Conservation (phyloP, 495 filamentous ascomycete genomes). For the Hyaloscypha hepaticicola region DNA sequence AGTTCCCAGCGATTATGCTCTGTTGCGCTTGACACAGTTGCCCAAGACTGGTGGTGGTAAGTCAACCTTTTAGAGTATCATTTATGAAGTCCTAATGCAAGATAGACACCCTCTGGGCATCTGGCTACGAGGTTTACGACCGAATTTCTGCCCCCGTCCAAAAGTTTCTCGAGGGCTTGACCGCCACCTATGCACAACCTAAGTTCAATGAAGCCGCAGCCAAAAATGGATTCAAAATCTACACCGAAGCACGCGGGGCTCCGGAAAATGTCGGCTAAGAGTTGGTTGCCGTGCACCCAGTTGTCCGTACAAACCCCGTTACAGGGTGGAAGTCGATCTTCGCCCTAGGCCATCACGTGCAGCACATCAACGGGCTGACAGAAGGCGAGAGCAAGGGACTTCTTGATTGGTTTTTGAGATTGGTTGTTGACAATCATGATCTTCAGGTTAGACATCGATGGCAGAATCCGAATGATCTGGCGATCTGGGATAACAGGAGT, state of each 20-base stretch:
- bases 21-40: slow-evolving; percentile 58
- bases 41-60: slow-evolving; percentile 64
- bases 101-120: slow-evolving; percentile 63
- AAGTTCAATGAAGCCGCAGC: slow-evolving; percentile 56
- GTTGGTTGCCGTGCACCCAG: slow-evolving; percentile 65
- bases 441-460: slow-evolving; percentile 70
- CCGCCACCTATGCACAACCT: slow-evolving; percentile 63
- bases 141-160: slow-evolving; percentile 64
- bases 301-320: slow-evolving; percentile 77
- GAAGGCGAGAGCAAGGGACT: slow-evolving; percentile 59
- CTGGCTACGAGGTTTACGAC: slow-evolving; percentile 77
- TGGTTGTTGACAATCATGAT: slow-evolving; percentile 77
- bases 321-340: slow-evolving; percentile 80
- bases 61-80: background rate
- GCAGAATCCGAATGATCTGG: slow-evolving; percentile 61
- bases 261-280: slow-evolving; percentile 67
- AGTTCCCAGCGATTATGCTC: slow-evolving; percentile 63
- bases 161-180: slow-evolving; percentile 65
- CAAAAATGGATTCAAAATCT: slow-evolving; percentile 56
- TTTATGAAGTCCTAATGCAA: slow-evolving; percentile 3
- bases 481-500: slow-evolving; percentile 80
- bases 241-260: slow-evolving; percentile 54
- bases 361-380: slow-evolving; percentile 64
- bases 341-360: slow-evolving; percentile 61
- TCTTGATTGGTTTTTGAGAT: slow-evolving; percentile 57